These are phyloP conservation scores for Miamiensis avidus DNA, from an alignment of 169 alveolate genomes.

Conservation along the genomic window DNA sequence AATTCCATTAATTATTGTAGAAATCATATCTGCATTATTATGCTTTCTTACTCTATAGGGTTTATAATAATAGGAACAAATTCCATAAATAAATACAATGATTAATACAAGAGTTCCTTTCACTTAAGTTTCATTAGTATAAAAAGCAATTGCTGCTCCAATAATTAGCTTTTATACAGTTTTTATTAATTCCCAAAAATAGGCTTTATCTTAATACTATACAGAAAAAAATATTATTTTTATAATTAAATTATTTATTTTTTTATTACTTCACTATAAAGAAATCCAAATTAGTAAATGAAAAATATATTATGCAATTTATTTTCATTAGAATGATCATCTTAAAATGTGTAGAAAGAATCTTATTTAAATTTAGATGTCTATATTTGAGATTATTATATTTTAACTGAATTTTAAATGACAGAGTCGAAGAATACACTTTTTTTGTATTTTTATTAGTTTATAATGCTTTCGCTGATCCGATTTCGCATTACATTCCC, in stretches of 20 bases:
- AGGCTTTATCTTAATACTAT: slow-evolving; percentile 1
- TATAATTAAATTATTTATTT: no score
- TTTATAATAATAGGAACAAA: neutral
- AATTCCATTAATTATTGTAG: neutral
- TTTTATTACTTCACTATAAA: no score
- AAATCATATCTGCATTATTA: neutral
- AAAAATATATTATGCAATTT: neutral
- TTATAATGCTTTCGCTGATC: no score
- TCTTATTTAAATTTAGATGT: no score
- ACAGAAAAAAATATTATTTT: no score
- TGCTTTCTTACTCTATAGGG: neutral
- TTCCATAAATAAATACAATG: neutral
- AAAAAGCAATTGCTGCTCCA: neutral
- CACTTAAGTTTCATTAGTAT: neutral
- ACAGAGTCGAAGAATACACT: no score
- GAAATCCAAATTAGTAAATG: neutral
- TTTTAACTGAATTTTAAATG: no score
- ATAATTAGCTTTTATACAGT: slow-evolving; percentile 1
- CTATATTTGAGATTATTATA: no score
- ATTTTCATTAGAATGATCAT: no score
- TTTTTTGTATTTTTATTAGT: no score
- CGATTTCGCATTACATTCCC: no score
- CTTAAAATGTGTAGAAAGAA: no score
- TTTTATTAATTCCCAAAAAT: slow-evolving; percentile 10
- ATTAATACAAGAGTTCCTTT: neutral